A percentile compares a stretch with the other conserved stretches of the same genome.
phyloP scores from a whole-genome alignment of 148 eudicot genomes.

The Cornus controversa region DNA sequence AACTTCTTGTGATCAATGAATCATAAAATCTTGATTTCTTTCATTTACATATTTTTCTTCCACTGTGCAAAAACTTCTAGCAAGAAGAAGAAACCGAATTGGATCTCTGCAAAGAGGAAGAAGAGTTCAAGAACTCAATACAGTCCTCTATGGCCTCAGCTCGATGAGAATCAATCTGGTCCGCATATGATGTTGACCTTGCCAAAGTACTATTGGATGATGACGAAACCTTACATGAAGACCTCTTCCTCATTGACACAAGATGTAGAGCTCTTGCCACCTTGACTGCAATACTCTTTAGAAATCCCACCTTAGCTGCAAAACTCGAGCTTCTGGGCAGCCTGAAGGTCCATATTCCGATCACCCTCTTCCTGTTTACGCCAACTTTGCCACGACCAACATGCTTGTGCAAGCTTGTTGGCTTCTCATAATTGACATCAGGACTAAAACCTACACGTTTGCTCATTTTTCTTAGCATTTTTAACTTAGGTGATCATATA shows the following conservation, averaged over 20 bases:
- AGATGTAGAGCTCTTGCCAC: slow-evolving; percentile 27
- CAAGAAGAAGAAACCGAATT: slow-evolving; percentile 29
- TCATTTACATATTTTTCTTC: neutral
- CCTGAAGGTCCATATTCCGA: slow-evolving; percentile 13
- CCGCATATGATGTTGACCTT: slow-evolving; percentile 48
- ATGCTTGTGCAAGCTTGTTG: slow-evolving; percentile 3
- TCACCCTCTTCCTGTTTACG: slow-evolving; percentile 17
- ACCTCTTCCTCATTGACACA: slow-evolving; percentile 20
- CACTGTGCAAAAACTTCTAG: neutral
- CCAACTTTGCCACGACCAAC: slow-evolving; percentile 13
- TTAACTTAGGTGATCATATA: neutral
- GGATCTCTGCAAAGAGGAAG: slow-evolving; percentile 28
- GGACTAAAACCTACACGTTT: slow-evolving; percentile 27
- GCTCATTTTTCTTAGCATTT: slow-evolving; percentile 17
- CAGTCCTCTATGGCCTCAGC: slow-evolving; percentile 63
- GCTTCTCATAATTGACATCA: slow-evolving; percentile 13
- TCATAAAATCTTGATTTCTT: neutral
- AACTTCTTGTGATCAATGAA: neutral
- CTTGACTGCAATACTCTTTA: slow-evolving; percentile 29
- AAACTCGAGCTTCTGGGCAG: slow-evolving; percentile 12
- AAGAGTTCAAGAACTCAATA: slow-evolving; percentile 58
- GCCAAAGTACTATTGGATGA: slow-evolving; percentile 17
- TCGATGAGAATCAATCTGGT: slow-evolving; percentile 42
- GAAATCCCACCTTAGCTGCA: slow-evolving; percentile 30
- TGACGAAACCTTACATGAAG: slow-evolving; percentile 49